Evolutionary conservation across 495 filamentous ascomycete species (phyloP), one percentile per base, ranked within the genome.

Genomic region (Chaetomidium leptoderma): DNA sequence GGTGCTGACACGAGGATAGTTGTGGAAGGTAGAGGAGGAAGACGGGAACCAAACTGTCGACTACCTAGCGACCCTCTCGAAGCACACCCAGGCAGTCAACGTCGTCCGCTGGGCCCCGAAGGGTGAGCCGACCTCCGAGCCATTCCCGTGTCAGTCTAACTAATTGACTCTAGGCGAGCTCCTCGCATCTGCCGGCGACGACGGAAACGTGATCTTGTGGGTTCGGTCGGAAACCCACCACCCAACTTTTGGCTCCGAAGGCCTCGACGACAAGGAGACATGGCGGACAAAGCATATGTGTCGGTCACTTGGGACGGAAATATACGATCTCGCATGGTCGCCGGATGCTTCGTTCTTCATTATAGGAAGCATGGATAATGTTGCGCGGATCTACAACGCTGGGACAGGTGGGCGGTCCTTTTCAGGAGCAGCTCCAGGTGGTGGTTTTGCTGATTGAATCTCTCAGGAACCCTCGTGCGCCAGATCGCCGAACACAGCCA

Each of bases 401-500:
- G 86, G 89, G 56, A 95, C 87, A 59, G 93, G 93, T 95, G 73
- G 37, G 63, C 32, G 39, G 6, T 30, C 17, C 24, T 45, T 21
- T 6, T 17, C 7, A 35, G 10, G 8, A 33, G 6, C 16, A 16
- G n/a, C n/a, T n/a, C 1, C 11, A 2, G 23, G 2, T 26, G 13
- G 0, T 27, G 14, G 36, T 6, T 3, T 30, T 52, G 21, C 63
- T 68, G 40, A 68, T 36, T 19, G 44, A 32, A 32, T 30, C 23
- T 23, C 36, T 27, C 58, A 96, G 92, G 93, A 29, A 84, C 87
- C 76, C 85, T 92, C 65, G 87, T 99, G 55, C 86, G 93, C 53
- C 92, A 97, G 69, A 99, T 99, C 61, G 95, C 93, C 40, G 93
- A 99, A 69, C 93, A 99, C 74, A 96, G 92, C 65, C 93, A 99